Evolutionary conservation across 768 basidiomycete genomes (phyloP).

Genomic region (Collybiopsis luxurians): DNA sequence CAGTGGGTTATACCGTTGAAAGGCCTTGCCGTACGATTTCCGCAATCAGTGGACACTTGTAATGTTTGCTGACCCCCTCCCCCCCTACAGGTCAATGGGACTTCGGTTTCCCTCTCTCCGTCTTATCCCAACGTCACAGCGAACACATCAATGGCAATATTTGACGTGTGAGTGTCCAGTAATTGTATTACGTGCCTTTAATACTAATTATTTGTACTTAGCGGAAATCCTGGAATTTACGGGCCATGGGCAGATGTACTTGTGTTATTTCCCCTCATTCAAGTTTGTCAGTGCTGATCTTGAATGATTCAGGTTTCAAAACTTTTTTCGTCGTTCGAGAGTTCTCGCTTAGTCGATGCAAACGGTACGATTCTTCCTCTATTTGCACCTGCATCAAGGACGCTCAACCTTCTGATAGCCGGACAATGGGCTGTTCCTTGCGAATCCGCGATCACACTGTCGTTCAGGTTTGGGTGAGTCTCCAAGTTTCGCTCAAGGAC

Average conservation of each 20-base stretch:
- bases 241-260: slow-evolving; percentile 78
- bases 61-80: neutral
- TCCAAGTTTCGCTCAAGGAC: neutral
- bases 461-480: slow-evolving; percentile 69
- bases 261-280: neutral
- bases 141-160: slow-evolving; percentile 61
- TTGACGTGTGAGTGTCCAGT: slow-evolving; percentile 60
- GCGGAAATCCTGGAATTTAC: slow-evolving; percentile 69
- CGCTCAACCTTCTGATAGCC: slow-evolving; percentile 27
- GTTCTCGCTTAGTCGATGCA: slow-evolving; percentile 67
- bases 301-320: slow-evolving; percentile 53
- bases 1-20: slow-evolving; percentile 71
- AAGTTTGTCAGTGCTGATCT: slow-evolving; percentile 1
- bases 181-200: neutral
- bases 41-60: neutral
- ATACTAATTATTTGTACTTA: slow-evolving; percentile 22
- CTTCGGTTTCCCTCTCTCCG: slow-evolving; percentile 48
- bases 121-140: slow-evolving; percentile 59
- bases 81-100: slow-evolving; percentile 53
- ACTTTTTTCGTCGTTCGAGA: slow-evolving; percentile 56
- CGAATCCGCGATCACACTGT: slow-evolving; percentile 50
- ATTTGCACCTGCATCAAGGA: neutral
- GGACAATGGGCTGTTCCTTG: slow-evolving; percentile 83
- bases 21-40: slow-evolving; percentile 37
- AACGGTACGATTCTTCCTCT: slow-evolving; percentile 27